Evolutionary conservation across 257 asterid genomes (phyloP).

Genomic region (Lycium barbarum): DNA sequence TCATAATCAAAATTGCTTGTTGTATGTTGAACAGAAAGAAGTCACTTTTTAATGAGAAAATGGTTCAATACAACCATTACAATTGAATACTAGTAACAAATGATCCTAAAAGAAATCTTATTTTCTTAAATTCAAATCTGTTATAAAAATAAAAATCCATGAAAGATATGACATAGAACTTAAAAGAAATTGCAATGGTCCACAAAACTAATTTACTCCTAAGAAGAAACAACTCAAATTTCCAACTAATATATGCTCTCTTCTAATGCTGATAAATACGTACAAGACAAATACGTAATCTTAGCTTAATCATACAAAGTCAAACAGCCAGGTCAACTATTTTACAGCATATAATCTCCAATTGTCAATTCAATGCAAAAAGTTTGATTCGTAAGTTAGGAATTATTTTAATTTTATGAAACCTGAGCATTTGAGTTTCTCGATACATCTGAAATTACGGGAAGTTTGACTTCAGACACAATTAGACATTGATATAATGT

Average conservation of each 20-base stretch:
- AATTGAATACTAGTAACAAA: too few relatives aligned
- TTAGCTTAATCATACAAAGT: background rate
- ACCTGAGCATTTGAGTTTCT: background rate
- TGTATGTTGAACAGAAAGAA: background rate
- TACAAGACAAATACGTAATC: background rate
- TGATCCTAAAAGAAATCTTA: too few relatives aligned
- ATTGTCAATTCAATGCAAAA: background rate
- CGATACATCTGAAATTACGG: slow-evolving; percentile 19
- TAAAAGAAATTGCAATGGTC: background rate
- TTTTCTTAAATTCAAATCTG: too few relatives aligned
- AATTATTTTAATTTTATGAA: background rate
- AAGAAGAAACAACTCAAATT: background rate
- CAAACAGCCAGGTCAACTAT: background rate
- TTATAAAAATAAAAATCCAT: too few relatives aligned
- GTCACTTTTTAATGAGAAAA: background rate
- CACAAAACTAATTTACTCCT: background rate
- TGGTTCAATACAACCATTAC: too few relatives aligned
- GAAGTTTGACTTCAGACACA: background rate
- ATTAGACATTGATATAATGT: slow-evolving; percentile 25
- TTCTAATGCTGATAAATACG: background rate
- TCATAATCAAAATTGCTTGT: background rate
- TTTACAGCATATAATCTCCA: background rate
- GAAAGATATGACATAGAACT: background rate
- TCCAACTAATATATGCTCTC: background rate
- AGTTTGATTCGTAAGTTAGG: background rate